These are phyloP conservation scores for Xylaria sp. DNA, from an alignment of 2,329 filamentous ascomycete genomes.

Conservation along the genomic window DNA sequence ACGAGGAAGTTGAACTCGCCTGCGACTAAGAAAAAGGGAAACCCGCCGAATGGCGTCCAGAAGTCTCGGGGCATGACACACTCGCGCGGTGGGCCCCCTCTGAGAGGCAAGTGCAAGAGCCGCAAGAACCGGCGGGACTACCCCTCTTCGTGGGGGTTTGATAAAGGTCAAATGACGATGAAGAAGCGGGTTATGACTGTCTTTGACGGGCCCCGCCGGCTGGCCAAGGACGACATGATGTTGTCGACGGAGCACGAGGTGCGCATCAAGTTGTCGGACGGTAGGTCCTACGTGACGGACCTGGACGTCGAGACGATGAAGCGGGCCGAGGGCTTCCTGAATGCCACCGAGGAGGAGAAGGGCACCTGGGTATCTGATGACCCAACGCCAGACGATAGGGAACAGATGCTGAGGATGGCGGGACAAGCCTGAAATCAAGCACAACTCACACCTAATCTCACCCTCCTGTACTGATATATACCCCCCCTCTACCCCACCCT, in stretches of 20 bases:
- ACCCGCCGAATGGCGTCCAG: constrained; percentile 59
- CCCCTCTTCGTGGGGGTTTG: constrained; percentile 90
- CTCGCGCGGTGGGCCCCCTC: constrained; percentile 71
- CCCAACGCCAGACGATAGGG: constrained; percentile 62
- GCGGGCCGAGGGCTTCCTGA: constrained; percentile 81
- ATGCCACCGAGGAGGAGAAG: constrained; percentile 82
- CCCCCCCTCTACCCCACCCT: constrained; percentile 14
- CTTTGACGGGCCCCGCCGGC: constrained; percentile 82
- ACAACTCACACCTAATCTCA: constrained; percentile 21
- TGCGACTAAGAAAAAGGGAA: constrained; percentile 60
- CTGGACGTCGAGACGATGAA: constrained; percentile 88
- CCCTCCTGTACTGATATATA: constrained; percentile 23
- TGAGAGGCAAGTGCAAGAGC: constrained; percentile 60
- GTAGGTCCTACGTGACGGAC: constrained; percentile 84
- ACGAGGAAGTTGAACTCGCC: constrained; percentile 55
- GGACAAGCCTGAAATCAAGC: constrained; percentile 36
- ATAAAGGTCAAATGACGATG: constrained; percentile 93
- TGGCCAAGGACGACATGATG: constrained; percentile 99
- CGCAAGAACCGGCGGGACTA: constrained; percentile 94
- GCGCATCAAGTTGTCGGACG: constrained; percentile 76
- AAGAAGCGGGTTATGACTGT: constrained; percentile 95
- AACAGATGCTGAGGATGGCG: constrained; percentile 59
- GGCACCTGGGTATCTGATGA: constrained; percentile 81
- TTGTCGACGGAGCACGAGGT: constrained; percentile 94
- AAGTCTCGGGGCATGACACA: constrained; percentile 76